Conservation (phyloP, 2,329 filamentous ascomycete species). For the Stylonectria norvegica region DNA sequence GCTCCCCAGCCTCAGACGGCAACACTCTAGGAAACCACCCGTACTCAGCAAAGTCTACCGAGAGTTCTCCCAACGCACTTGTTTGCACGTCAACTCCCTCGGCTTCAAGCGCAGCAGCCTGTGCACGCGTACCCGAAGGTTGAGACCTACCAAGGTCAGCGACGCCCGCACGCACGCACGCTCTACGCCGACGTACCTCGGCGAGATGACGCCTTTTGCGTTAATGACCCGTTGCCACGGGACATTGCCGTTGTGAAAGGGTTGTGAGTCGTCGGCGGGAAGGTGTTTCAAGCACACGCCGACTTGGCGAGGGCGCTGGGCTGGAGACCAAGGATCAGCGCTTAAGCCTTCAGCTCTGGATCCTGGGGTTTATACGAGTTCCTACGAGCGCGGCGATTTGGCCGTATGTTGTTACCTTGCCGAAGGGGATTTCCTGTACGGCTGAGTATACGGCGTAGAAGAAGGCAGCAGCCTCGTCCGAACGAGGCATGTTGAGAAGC, state of each 20-base stretch:
- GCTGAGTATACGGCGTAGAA: conserved; percentile 76
- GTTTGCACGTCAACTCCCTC: conserved; percentile 52
- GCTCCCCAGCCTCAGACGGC: conserved; percentile 41
- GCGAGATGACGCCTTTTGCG: conserved; percentile 79
- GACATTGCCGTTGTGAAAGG: conserved; percentile 73
- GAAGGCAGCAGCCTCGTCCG: conserved; percentile 72
- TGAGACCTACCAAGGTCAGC: conserved; percentile 40
- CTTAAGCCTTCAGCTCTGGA: not conserved
- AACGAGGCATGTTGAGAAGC: conserved; percentile 60
- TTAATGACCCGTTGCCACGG: conserved; percentile 96
- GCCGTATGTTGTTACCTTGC: conserved; percentile 84
- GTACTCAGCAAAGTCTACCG: conserved; percentile 48
- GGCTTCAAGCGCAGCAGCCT: conserved; percentile 47
- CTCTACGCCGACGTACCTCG: conserved; percentile 52
- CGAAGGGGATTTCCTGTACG: conserved; percentile 78
- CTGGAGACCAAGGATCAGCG: conserved; percentile 39
- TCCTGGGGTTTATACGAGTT: conserved; percentile 54
- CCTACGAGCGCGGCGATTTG: conserved; percentile 72
- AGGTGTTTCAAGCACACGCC: conserved; percentile 88
- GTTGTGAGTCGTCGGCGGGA: conserved; percentile 48
- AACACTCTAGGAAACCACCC: conserved; percentile 55
- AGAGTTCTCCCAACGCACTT: conserved; percentile 49
- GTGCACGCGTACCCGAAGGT: conserved; percentile 46
- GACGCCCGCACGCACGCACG: not conserved
- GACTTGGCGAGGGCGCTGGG: conserved; percentile 76